Percentiles rank a stretch among this genome's conserved stretches.
These are phyloP conservation scores for Scheffersomyces illinoinensis DNA, from an alignment of 1,139 yeast genomes.

Conservation along the genomic window DNA sequence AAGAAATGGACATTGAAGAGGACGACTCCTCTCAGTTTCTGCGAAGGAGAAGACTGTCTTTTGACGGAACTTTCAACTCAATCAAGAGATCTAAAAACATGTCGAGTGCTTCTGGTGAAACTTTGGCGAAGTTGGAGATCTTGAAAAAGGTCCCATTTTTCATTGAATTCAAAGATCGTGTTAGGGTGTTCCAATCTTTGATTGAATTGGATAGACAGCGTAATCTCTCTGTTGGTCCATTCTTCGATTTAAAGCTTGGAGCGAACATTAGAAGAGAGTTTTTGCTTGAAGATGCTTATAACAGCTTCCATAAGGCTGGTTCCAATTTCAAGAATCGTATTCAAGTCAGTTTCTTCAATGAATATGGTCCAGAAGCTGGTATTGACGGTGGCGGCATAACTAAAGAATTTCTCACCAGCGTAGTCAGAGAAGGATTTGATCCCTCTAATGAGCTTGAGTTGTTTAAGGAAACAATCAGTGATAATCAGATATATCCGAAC, in stretches of 20 bases:
- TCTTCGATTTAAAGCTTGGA: conserved; percentile 23
- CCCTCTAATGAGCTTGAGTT: conserved; percentile 40
- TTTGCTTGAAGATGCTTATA: conserved; percentile 73
- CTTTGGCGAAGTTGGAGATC: conserved; percentile 41
- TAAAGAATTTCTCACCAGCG: conserved; percentile 80
- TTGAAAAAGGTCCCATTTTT: conserved; percentile 74
- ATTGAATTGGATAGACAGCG: conserved; percentile 51
- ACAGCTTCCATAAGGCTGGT: conserved; percentile 47
- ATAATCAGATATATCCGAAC: conserved; percentile 71
- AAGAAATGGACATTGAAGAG: conserved; percentile 15
- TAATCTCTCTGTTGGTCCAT: conserved; percentile 11
- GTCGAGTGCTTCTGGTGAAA: conserved; percentile 7
- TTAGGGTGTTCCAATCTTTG: conserved; percentile 66
- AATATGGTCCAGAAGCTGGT: conserved; percentile 76
- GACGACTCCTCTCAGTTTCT: conserved; percentile 8
- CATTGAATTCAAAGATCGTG: conserved; percentile 73
- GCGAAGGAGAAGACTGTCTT: background rate
- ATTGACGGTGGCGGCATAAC: conserved; percentile 98
- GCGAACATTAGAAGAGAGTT: conserved; percentile 70
- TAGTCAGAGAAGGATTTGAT: conserved; percentile 68
- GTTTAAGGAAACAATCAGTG: conserved; percentile 47
- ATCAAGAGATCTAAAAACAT: conserved; percentile 2
- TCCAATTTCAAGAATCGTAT: conserved; percentile 56
- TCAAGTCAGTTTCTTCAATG: conserved; percentile 66
- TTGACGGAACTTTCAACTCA: background rate